Evolutionary conservation across 164 flowering plant species (phyloP).

Genomic region (Annona squamosa): DNA sequence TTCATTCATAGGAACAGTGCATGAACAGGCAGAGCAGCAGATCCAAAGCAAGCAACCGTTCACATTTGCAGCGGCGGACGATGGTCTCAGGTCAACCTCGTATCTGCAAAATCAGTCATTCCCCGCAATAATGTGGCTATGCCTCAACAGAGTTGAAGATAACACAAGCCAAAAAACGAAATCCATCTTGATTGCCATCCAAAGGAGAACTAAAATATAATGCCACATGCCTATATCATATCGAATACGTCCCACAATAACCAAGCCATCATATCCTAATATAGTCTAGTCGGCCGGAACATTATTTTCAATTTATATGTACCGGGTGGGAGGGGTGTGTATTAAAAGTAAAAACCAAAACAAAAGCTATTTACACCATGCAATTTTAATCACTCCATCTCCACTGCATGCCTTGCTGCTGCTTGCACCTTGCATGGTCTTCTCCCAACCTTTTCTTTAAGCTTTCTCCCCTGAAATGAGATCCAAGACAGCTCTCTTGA

Average conservation of each 20-base stretch:
- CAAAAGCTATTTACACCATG: background rate
- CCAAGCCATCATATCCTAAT: background rate
- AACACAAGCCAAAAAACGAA: background rate
- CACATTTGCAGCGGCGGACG: too few species aligned
- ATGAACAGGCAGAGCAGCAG: too few species aligned
- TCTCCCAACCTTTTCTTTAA: slow-evolving; percentile 6
- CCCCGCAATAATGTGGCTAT: too few species aligned
- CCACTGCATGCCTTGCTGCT: background rate
- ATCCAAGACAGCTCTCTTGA: slow-evolving; percentile 86
- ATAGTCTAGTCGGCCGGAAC: background rate
- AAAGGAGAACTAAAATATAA: background rate
- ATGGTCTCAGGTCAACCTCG: too few species aligned
- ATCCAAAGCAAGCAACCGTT: too few species aligned
- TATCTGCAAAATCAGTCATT: too few species aligned
- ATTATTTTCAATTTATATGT: too few species aligned
- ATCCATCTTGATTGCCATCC: background rate
- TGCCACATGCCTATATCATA: background rate
- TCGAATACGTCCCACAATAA: background rate
- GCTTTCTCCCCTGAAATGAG: slow-evolving; percentile 55
- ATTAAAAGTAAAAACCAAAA: background rate
- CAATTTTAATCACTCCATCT: background rate
- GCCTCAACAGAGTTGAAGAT: background rate
- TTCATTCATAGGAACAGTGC: too few species aligned
- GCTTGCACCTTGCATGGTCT: too few species aligned
- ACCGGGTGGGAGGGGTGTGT: background rate